Evolutionary conservation across 2,329 filamentous ascomycete genomes (phyloP).

Genomic region (Cercospora sp.): DNA sequence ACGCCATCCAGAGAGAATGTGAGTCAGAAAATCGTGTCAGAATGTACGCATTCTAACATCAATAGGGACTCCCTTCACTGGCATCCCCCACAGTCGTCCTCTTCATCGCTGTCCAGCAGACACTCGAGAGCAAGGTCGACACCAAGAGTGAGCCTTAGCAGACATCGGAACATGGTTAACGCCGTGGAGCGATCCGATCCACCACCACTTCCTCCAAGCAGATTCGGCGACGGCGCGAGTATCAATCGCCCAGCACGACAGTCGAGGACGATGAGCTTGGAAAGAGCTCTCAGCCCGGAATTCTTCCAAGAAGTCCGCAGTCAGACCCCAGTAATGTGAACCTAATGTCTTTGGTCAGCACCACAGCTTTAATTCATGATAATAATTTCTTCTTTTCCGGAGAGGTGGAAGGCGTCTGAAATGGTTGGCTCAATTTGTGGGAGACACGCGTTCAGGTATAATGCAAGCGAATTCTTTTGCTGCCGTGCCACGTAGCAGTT

Average conservation of each 20-base stretch:
- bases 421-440: neutral
- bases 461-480: neutral
- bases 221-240: neutral
- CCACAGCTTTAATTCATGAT: neutral
- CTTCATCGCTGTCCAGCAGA: neutral
- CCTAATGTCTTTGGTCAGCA: neutral
- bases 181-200: neutral
- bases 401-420: neutral
- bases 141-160: neutral
- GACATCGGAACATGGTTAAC: neutral
- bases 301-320: slow-evolving; percentile 6
- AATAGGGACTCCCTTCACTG: neutral
- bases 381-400: neutral
- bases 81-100: neutral
- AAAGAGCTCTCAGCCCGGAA: neutral
- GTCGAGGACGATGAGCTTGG: slow-evolving; percentile 7
- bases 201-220: neutral
- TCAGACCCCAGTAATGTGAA: neutral
- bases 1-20: neutral
- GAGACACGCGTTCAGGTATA: neutral
- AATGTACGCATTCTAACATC: neutral
- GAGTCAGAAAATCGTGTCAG: neutral
- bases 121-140: neutral
- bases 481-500: neutral
- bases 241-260: neutral